A percentile compares a stretch with the other conserved stretches of the same genome.
These are phyloP conservation scores for Chaetothyriales sp. DNA, from an alignment of 2,329 filamentous ascomycete species.

Conservation along the genomic window DNA sequence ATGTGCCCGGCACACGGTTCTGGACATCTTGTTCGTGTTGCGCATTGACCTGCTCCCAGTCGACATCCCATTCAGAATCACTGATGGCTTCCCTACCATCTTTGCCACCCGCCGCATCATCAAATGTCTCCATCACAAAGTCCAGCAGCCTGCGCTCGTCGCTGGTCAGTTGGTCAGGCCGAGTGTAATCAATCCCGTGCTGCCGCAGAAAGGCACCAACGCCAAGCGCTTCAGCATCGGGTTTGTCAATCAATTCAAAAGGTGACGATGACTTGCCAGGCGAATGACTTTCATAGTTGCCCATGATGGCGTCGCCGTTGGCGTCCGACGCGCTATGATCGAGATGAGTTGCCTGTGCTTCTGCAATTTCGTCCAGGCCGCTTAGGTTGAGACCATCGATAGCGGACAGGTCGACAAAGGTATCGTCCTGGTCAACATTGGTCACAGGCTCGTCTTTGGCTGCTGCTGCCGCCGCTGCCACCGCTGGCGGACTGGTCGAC, in stretches of 20 bases:
- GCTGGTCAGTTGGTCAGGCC: neutral
- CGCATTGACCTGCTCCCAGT: neutral
- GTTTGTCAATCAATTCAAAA: neutral
- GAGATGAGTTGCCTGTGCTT: slow-evolving; percentile 1
- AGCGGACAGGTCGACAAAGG: slow-evolving; percentile 9
- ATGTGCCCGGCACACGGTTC: neutral
- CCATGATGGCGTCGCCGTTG: slow-evolving; percentile 9
- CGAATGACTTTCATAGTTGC: neutral
- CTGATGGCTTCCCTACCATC: neutral
- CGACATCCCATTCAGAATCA: neutral
- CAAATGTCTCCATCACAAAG: neutral
- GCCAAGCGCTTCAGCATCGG: neutral
- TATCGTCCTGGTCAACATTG: slow-evolving; percentile 8
- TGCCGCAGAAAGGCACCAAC: neutral
- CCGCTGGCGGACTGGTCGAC: slow-evolving; percentile 9
- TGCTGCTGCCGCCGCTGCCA: slow-evolving; percentile 5
- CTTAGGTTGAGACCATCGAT: slow-evolving; percentile 14
- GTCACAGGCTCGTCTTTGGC: slow-evolving; percentile 3
- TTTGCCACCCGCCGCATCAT: neutral
- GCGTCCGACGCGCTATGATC: slow-evolving; percentile 7
- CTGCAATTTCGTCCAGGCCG: slow-evolving; percentile 3
- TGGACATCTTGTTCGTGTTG: neutral
- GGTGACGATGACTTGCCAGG: neutral
- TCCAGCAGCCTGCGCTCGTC: neutral
- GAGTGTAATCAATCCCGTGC: neutral